These are phyloP conservation scores for Neonectria punicea DNA, from an alignment of 2,329 filamentous ascomycete species.

Conservation along the genomic window DNA sequence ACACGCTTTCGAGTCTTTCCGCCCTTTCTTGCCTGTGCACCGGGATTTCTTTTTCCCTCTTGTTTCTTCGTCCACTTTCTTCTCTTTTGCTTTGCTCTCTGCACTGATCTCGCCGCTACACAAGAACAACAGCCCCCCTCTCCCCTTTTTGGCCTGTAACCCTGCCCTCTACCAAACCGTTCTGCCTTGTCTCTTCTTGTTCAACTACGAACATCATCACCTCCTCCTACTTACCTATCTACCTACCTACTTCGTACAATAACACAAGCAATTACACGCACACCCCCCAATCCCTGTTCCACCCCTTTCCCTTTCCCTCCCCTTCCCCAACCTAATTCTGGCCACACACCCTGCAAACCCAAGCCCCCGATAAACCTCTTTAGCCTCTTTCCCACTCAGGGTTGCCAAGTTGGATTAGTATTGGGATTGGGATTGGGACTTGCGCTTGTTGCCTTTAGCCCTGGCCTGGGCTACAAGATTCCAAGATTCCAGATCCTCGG, in stretches of 20 bases:
- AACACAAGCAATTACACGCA: not conserved
- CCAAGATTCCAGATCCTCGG: constrained; percentile 44
- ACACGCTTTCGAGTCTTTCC: not conserved
- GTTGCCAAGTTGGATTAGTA: constrained; percentile 35
- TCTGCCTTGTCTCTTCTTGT: constrained; percentile 20
- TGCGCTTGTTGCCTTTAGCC: constrained; percentile 42
- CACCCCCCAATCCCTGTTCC: not conserved
- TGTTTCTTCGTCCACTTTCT: constrained; percentile 6
- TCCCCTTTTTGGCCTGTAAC: constrained; percentile 21
- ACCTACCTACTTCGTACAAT: not conserved
- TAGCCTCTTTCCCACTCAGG: constrained; percentile 26
- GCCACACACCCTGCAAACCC: constrained; percentile 20
- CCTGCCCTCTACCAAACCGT: constrained; percentile 26
- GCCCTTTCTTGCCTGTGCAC: not conserved
- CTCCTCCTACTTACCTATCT: constrained; percentile 2
- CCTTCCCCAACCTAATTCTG: constrained; percentile 25
- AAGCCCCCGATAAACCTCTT: constrained; percentile 26
- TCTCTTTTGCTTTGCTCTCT: not conserved
- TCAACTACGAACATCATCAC: constrained; percentile 10
- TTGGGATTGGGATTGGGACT: constrained; percentile 11
- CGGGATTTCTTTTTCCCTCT: constrained; percentile 1
- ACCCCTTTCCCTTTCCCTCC: not conserved
- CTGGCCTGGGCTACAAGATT: constrained; percentile 30
- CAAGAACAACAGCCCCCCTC: constrained; percentile 10
- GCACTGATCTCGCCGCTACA: constrained; percentile 7